Evolutionary conservation across 2,329 filamentous ascomycete genomes (phyloP), one percentile per base, ranked within the genome.

Genomic region (Penicillium oxalicum): DNA sequence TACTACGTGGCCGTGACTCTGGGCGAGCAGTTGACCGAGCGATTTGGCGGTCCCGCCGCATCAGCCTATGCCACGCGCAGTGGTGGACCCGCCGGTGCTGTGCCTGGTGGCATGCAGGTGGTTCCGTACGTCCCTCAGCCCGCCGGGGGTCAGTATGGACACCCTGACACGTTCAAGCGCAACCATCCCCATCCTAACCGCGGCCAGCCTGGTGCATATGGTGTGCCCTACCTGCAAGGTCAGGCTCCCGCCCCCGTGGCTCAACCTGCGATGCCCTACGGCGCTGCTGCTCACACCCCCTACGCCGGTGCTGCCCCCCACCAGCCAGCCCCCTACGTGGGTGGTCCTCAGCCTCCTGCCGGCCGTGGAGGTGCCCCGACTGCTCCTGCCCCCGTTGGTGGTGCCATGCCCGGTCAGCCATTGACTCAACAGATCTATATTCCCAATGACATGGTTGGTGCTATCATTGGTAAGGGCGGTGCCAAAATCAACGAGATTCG

Each of bases 401-500:
- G 81, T 13, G 82, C 83, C 72, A 78, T 91, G 62, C 84, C 87
- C 36, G 88, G 88, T 44, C 85, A 88, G 56, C 89, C 91, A 44
- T 77, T 97, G 64, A 98, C 93, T 3, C 93, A 98, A 72, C 93
- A 98, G 72, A 98, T 98, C 59, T 98, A 87, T 74, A 98, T 98
- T 61, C 93, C 93, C 50, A 98, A 98, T 67, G 93, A 98, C 65
- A 97, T 98, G 93, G 93, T 98, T 46, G 93, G 93, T 55, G 93
- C 93, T 48, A 98, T 98, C 63, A 98, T 98, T 61, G 93, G 93
- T 64, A 98, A 98, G 75, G 93, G 93, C 53, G 93, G 93, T 56
- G 88, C 90, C 48, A 98, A 98, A 81, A 98, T 98, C 78, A 98
- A 98, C 67, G 93, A 98, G 73, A 98, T 98, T 58, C 84, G 93